Evolutionary conservation across 345 rosid species (phyloP).

Genomic region (Salix brachista): DNA sequence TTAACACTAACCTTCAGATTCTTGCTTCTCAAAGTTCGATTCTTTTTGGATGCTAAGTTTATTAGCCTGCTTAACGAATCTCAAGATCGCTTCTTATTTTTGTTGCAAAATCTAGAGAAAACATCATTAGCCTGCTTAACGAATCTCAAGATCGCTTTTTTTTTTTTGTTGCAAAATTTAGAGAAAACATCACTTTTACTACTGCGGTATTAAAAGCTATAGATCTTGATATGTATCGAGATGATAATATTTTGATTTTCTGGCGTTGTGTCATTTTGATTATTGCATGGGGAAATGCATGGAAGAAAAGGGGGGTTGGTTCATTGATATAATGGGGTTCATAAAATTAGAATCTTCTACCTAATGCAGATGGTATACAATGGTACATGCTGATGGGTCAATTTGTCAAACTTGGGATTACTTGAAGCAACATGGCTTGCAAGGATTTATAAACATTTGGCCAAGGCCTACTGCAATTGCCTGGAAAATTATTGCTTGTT

Average conservation of each 20-base stretch:
- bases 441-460: conserved; percentile 72
- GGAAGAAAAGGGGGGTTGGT: not conserved
- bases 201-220: not conserved
- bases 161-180: not conserved
- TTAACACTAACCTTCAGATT: not conserved
- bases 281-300: not conserved
- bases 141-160: not conserved
- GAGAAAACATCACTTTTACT: not conserved
- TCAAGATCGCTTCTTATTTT: not conserved
- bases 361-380: conserved; percentile 79
- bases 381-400: conserved; percentile 95
- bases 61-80: not conserved
- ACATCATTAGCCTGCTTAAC: not conserved
- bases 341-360: conserved; percentile 1
- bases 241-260: not conserved
- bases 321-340: not conserved
- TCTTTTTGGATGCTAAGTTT: not conserved
- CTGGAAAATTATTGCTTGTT: conserved; percentile 69
- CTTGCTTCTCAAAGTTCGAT: not conserved
- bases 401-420: conserved; percentile 47
- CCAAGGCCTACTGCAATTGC: conserved; percentile 72
- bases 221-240: not conserved
- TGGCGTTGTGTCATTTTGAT: not conserved
- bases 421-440: conserved; percentile 57
- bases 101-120: not conserved